Conservation (phyloP, 495 filamentous ascomycete species). For the Copromyces sp. region DNA sequence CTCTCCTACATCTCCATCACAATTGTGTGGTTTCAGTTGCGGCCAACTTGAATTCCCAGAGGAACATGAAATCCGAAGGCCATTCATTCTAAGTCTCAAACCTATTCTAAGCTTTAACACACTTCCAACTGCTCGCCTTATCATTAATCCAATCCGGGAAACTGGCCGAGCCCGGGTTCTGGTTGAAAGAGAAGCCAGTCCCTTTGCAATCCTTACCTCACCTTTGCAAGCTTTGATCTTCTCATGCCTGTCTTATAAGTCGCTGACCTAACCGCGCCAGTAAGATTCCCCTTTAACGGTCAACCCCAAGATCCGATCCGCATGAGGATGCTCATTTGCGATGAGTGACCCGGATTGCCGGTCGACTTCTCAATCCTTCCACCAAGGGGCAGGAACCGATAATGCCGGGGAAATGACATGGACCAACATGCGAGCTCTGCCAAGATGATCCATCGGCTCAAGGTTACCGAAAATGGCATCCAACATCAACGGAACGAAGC, state of each 20-base stretch:
- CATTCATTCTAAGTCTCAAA: too few relatives aligned
- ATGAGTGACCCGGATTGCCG: background rate
- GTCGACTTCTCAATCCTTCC: background rate
- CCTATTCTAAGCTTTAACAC: background rate
- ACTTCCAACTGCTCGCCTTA: constrained; percentile 11
- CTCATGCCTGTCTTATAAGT: background rate
- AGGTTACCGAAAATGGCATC: background rate
- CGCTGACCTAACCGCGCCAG: background rate
- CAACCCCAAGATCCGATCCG: background rate
- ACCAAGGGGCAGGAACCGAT: background rate
- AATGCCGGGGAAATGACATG: background rate
- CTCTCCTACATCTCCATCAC: background rate
- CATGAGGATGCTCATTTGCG: background rate
- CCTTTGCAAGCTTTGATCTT: background rate
- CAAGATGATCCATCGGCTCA: background rate
- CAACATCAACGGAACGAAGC: background rate
- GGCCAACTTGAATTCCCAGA: too few relatives aligned
- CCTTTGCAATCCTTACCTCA: constrained; percentile 8
- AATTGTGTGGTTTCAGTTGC: background rate
- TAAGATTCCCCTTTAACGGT: background rate
- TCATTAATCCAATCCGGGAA: constrained; percentile 11
- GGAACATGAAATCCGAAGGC: background rate
- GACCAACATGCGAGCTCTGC: background rate
- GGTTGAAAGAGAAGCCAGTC: constrained; percentile 4
- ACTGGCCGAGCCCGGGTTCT: background rate